These are phyloP conservation scores for Cicer arietinum DNA, from an alignment of 306 rosid species.

Conservation along the genomic window DNA sequence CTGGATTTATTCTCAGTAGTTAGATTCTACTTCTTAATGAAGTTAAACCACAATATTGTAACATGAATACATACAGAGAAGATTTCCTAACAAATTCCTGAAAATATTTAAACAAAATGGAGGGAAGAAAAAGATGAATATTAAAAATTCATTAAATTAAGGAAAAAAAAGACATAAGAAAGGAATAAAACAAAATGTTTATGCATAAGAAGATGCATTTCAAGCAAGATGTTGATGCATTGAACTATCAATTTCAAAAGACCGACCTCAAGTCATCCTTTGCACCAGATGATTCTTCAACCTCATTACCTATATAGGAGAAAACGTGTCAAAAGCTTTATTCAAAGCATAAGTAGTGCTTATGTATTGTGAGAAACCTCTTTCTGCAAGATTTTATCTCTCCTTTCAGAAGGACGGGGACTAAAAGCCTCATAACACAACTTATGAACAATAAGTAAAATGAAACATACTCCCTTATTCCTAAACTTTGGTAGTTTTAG, in stretches of 20 bases:
- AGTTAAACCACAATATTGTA: conserved; percentile 22
- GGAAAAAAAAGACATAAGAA: neutral
- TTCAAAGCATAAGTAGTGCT: conserved; percentile 9
- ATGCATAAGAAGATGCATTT: conserved; percentile 11
- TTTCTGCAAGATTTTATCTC: neutral
- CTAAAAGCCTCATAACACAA: too few species aligned
- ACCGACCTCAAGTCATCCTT: conserved; percentile 60
- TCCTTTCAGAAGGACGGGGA: too few species aligned
- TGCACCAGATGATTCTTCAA: conserved; percentile 55
- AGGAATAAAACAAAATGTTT: neutral
- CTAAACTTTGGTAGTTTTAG: too few species aligned
- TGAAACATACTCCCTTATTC: too few species aligned
- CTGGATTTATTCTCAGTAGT: conserved; percentile 1
- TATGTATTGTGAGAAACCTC: conserved; percentile 3
- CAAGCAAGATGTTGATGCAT: conserved; percentile 12
- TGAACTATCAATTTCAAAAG: conserved; percentile 26
- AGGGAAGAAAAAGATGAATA: neutral
- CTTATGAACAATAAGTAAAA: too few species aligned
- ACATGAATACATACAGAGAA: neutral
- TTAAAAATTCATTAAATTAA: neutral
- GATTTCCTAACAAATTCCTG: conserved; percentile 10
- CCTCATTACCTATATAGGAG: conserved; percentile 56
- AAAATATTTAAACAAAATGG: neutral
- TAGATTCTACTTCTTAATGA: conserved; percentile 22
- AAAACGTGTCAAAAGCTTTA: conserved; percentile 38